Conservation (phyloP, 2,329 filamentous ascomycete species). For the Elsinoe australis region DNA sequence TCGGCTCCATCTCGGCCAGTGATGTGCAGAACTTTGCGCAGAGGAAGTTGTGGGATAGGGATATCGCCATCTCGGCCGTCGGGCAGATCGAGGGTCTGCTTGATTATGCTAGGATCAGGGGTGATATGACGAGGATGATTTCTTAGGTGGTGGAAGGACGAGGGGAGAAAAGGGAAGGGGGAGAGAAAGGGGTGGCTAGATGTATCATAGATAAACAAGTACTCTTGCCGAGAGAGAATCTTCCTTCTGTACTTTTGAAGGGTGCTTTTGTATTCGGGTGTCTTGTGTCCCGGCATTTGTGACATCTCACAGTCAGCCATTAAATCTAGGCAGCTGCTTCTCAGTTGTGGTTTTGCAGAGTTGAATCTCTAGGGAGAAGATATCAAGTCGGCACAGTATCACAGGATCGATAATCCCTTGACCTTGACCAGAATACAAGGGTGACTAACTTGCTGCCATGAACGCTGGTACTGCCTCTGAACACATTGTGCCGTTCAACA, state of each 20-base stretch:
- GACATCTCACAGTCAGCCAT: background rate
- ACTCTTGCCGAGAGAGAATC: constrained; percentile 9
- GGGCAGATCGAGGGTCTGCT: constrained; percentile 80
- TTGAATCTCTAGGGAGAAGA: too few species aligned
- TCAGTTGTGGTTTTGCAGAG: too few species aligned
- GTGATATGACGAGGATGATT: constrained; percentile 77
- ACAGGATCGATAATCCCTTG: too few species aligned
- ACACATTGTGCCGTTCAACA: too few species aligned
- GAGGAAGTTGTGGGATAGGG: constrained; percentile 94
- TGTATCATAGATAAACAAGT: constrained; percentile 16
- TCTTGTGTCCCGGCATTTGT: background rate
- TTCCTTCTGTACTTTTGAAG: background rate
- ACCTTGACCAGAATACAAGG: too few species aligned
- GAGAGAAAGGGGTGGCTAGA: constrained; percentile 8
- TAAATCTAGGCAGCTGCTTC: too few species aligned
- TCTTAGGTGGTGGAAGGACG: constrained; percentile 27
- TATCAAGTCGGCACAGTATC: too few species aligned
- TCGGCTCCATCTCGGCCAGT: constrained; percentile 84
- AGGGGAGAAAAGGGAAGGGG: background rate
- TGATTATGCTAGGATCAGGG: constrained; percentile 70
- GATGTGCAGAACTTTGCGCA: constrained; percentile 95
- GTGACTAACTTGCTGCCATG: too few species aligned
- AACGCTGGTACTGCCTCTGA: too few species aligned
- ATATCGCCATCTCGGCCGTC: constrained; percentile 87
- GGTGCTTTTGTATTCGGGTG: background rate